Percentiles rank a stretch among this genome's conserved stretches.
These are phyloP conservation scores for Sherardia arvensis DNA, from an alignment of 257 asterid species.

Conservation along the genomic window DNA sequence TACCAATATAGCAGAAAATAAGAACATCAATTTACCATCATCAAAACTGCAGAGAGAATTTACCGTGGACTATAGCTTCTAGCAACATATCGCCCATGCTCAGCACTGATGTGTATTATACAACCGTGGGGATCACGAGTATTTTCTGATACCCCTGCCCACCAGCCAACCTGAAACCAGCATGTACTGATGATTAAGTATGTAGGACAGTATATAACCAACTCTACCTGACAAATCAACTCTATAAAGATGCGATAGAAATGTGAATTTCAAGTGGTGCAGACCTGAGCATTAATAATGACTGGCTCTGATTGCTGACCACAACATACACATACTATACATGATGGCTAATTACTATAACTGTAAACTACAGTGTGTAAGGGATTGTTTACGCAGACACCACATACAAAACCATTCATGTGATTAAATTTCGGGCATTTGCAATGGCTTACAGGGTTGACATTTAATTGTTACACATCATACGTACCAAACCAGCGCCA, in stretches of 20 bases:
- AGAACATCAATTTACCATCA: conserved; percentile 4
- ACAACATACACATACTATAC: background rate
- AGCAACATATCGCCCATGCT: conserved; percentile 89
- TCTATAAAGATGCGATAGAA: background rate
- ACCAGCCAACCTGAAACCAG: conserved; percentile 88
- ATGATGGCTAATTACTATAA: background rate
- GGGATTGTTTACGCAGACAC: background rate
- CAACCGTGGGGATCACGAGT: conserved; percentile 73
- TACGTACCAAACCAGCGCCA: conserved; percentile 88
- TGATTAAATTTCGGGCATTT: background rate
- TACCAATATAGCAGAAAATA: background rate
- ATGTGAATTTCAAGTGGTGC: background rate
- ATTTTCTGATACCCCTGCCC: conserved; percentile 90
- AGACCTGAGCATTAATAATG: background rate
- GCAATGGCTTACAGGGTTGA: background rate
- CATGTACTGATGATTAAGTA: background rate
- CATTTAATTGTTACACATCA: conserved; percentile 20
- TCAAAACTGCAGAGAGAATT: conserved; percentile 9
- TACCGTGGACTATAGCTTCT: conserved; percentile 93
- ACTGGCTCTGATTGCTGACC: background rate
- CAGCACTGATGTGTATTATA: conserved; percentile 76
- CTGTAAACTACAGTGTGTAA: background rate
- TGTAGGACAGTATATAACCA: background rate
- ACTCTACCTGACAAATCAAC: background rate
- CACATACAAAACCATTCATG: background rate